phyloP scores from a whole-genome alignment of 345 rosid genomes.

The Aquilaria sinensis region DNA sequence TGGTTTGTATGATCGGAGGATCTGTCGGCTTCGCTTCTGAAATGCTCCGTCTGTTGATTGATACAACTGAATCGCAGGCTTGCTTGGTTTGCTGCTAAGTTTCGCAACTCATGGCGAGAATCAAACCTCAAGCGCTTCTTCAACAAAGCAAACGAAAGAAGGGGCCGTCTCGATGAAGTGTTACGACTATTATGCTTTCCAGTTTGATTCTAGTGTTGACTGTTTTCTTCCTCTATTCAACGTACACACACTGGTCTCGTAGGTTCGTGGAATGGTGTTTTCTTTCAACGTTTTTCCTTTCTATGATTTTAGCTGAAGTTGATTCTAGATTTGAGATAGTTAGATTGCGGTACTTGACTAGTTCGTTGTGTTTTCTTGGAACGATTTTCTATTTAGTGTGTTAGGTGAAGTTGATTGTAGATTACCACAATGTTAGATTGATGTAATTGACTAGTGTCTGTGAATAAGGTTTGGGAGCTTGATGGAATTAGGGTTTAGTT shows the following conservation, averaged over 20 bases:
- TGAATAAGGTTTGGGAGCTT: no score
- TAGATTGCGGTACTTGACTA: no score
- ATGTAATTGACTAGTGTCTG: no score
- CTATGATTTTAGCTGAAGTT: no score
- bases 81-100: slow-evolving; percentile 16
- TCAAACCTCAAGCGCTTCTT: slow-evolving; percentile 70
- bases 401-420: no score
- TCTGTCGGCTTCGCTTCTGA: no score
- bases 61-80: not conserved
- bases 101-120: slow-evolving; percentile 50
- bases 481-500: no score
- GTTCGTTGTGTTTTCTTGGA: no score
- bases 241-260: slow-evolving; percentile 50
- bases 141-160: slow-evolving; percentile 79
- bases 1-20: not conserved
- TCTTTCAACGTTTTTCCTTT: not conserved
- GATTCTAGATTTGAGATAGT: no score
- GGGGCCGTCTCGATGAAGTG: slow-evolving; percentile 50
- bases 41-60: no score
- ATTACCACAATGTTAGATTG: no score
- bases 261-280: slow-evolving; percentile 29
- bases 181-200: slow-evolving; percentile 37
- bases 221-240: slow-evolving; percentile 45
- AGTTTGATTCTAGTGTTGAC: slow-evolving; percentile 35
- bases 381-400: no score